Conservation (phyloP, 441 rosid genomes). For the Gossypium lobatum region DNA sequence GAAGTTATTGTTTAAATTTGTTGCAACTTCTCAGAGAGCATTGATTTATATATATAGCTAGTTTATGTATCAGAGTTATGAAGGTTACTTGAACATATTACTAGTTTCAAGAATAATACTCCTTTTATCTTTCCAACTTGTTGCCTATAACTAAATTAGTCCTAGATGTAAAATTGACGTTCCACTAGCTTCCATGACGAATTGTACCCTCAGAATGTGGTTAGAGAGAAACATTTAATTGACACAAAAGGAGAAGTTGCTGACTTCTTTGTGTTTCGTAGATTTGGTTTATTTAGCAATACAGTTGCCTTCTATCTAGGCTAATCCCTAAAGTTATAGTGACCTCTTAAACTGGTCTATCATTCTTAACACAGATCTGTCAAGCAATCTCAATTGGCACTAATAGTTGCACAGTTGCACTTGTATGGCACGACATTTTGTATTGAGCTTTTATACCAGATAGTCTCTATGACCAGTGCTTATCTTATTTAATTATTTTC, state of each 20-base stretch:
- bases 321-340: background rate
- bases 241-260: background rate
- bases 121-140: background rate
- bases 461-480: background rate
- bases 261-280: background rate
- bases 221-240: background rate
- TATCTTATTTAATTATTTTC: background rate
- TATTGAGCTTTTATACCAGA: background rate
- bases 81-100: background rate
- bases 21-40: background rate
- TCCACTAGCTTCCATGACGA: background rate
- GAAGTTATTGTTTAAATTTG: conserved; percentile 4
- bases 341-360: background rate
- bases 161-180: background rate
- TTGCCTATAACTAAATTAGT: background rate
- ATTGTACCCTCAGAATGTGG: background rate
- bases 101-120: conserved; percentile 2
- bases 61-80: background rate
- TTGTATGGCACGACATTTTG: background rate
- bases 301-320: background rate
- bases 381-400: conserved; percentile 2
- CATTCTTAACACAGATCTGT: background rate
- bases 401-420: background rate
- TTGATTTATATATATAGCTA: background rate
- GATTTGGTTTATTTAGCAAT: background rate